Evolutionary conservation across 306 rosid genomes (phyloP).

Genomic region (Trifolium subterraneum): DNA sequence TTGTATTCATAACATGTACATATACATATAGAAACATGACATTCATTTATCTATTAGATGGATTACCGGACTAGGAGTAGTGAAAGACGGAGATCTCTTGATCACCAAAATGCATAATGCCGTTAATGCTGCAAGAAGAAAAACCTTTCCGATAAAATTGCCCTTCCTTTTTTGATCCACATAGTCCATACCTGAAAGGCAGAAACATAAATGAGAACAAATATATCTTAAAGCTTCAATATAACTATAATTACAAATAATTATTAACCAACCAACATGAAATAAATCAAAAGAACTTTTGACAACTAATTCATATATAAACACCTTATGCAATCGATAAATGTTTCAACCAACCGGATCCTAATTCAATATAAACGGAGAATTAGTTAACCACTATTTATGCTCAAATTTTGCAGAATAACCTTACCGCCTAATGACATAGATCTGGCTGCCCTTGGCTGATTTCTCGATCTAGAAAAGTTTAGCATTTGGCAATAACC

Average conservation of each 20-base stretch:
- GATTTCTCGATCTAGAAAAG: slow-evolving; percentile 69
- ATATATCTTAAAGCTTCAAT: slow-evolving; percentile 18
- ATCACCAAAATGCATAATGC: slow-evolving; percentile 80
- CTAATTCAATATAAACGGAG: not conserved
- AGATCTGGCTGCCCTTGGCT: slow-evolving; percentile 71
- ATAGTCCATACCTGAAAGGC: slow-evolving; percentile 79
- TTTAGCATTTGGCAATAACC: slow-evolving; percentile 67
- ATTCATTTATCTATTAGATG: slow-evolving; percentile 1
- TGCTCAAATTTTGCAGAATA: slow-evolving; percentile 15
- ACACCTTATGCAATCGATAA: slow-evolving; percentile 6
- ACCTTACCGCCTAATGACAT: slow-evolving; percentile 83
- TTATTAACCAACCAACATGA: slow-evolving; percentile 11
- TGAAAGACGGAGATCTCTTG: slow-evolving; percentile 82
- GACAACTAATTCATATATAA: slow-evolving; percentile 4
- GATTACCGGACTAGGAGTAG: slow-evolving; percentile 73
- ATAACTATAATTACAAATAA: not conserved
- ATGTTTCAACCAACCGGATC: slow-evolving; percentile 16
- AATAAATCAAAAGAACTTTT: slow-evolving; percentile 18
- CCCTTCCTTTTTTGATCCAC: slow-evolving; percentile 83
- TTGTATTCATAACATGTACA: too few relatives aligned
- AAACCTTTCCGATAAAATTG: slow-evolving; percentile 67
- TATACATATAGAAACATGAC: not conserved
- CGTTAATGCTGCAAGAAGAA: slow-evolving; percentile 76
- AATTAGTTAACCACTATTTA: not conserved
- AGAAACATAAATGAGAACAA: slow-evolving; percentile 25